phyloP scores from a whole-genome alignment of 306 rosid genomes.

The Nissolia schottii region DNA sequence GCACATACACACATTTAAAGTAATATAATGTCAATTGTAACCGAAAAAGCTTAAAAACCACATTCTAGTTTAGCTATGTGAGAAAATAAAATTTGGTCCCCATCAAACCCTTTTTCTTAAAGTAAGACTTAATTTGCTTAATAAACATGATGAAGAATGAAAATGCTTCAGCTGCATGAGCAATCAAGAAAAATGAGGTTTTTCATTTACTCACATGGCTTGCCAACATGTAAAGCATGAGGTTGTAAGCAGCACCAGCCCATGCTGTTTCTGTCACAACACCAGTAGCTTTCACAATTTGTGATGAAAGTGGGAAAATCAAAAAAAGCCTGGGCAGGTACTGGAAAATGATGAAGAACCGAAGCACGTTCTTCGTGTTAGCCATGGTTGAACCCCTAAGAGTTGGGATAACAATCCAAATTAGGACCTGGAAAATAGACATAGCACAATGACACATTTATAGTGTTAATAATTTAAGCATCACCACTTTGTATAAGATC shows the following conservation, averaged over 20 bases:
- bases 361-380: conserved; percentile 76
- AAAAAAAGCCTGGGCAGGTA: conserved; percentile 75
- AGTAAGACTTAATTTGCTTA: background rate
- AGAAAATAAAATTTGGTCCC: background rate
- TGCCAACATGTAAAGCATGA: conserved; percentile 91
- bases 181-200: conserved; percentile 5
- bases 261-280: conserved; percentile 91
- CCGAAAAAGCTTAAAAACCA: background rate
- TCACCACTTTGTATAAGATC: background rate
- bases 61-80: background rate
- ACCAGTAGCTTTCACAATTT: conserved; percentile 81
- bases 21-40: background rate
- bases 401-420: conserved; percentile 79
- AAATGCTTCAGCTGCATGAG: background rate
- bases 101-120: background rate
- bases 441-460: background rate
- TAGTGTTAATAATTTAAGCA: background rate
- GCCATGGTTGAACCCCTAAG: conserved; percentile 78
- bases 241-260: conserved; percentile 97
- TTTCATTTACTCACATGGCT: conserved; percentile 75
- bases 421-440: conserved; percentile 57
- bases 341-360: conserved; percentile 74
- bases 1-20: background rate
- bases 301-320: conserved; percentile 83
- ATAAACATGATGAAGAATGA: background rate